A percentile compares a stretch with the other conserved stretches of the same genome.
These are phyloP conservation scores for Rhizopogon rudus DNA, from an alignment of 768 basidiomycete genomes.

Conservation along the genomic window DNA sequence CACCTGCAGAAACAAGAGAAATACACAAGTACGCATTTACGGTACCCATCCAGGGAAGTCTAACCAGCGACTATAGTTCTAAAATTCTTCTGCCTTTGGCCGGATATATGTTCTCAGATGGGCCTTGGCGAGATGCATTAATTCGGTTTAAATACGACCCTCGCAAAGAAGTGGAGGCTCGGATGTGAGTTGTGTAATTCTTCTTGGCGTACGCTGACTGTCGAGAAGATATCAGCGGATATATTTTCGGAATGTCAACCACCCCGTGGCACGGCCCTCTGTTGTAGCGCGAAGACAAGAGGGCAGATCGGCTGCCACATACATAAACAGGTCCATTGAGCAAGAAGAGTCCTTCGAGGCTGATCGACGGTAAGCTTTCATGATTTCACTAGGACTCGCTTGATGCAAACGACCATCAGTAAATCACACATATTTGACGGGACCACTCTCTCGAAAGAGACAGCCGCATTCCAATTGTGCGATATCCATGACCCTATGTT, in stretches of 20 bases:
- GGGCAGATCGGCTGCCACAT: conserved; percentile 29
- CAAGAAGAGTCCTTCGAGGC: conserved; percentile 27
- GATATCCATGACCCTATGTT: conserved; percentile 89
- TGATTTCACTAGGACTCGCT: not conserved
- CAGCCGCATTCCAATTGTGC: conserved; percentile 91
- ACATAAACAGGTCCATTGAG: conserved; percentile 25
- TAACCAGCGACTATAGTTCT: conserved; percentile 43
- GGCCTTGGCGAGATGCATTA: conserved; percentile 90
- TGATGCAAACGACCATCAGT: conserved; percentile 26
- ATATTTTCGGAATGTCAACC: conserved; percentile 85
- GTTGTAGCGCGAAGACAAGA: conserved; percentile 61
- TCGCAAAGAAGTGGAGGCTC: conserved; percentile 60
- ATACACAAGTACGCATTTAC: conserved; percentile 62
- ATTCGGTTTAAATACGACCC: conserved; percentile 90
- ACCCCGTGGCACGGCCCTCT: conserved; percentile 73
- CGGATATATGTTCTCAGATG: conserved; percentile 88
- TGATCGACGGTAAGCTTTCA: conserved; percentile 25
- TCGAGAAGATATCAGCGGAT: conserved; percentile 79
- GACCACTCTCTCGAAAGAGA: conserved; percentile 68
- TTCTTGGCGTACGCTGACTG: not conserved
- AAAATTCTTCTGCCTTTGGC: conserved; percentile 77
- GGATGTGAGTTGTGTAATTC: conserved; percentile 54
- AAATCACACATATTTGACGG: conserved; percentile 91
- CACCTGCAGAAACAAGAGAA: conserved; percentile 58
- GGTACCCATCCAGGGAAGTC: not conserved